Evolutionary conservation across 1,139 yeast genomes (phyloP).

Genomic region (Candida glucosophila): DNA sequence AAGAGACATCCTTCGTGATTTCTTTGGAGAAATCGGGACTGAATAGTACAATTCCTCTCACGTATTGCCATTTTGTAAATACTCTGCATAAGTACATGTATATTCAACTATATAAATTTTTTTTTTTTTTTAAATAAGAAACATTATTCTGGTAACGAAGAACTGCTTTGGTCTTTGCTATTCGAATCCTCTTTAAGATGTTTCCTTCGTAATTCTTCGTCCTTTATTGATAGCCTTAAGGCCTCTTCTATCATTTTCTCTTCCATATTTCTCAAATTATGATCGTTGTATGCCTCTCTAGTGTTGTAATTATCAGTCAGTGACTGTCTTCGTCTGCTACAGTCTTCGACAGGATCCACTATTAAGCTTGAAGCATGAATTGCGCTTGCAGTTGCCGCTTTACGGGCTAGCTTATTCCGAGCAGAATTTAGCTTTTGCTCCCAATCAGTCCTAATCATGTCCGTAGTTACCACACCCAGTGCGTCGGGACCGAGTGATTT

Average conservation of each 20-base stretch:
- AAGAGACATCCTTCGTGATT: slow-evolving; percentile 53
- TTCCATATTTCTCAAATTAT: slow-evolving; percentile 36
- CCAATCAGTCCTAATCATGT: slow-evolving; percentile 90
- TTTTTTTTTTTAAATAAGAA: too few species aligned
- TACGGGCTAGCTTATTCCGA: slow-evolving; percentile 67
- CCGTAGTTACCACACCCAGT: slow-evolving; percentile 66
- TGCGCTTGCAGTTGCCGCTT: slow-evolving; percentile 91
- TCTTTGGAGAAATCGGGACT: slow-evolving; percentile 33
- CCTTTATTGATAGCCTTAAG: slow-evolving; percentile 60
- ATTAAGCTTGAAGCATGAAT: slow-evolving; percentile 74
- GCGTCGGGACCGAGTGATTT: slow-evolving; percentile 52
- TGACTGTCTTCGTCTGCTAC: slow-evolving; percentile 8
- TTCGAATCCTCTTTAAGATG: too few species aligned
- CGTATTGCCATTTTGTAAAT: slow-evolving; percentile 24
- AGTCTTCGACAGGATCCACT: slow-evolving; percentile 18
- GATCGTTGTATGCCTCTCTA: slow-evolving; percentile 8
- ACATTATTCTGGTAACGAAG: too few species aligned
- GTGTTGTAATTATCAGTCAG: slow-evolving; percentile 1
- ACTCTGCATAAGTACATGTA: too few species aligned
- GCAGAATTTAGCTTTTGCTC: slow-evolving; percentile 64
- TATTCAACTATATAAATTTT: too few species aligned
- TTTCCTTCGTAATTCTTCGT: slow-evolving; percentile 55
- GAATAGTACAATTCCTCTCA: slow-evolving; percentile 20
- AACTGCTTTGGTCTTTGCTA: too few species aligned
- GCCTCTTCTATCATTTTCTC: slow-evolving; percentile 84